Evolutionary conservation across 768 basidiomycete genomes (phyloP), one percentile per base, ranked within the genome.

Genomic region (Leccinum longicurvipes): DNA sequence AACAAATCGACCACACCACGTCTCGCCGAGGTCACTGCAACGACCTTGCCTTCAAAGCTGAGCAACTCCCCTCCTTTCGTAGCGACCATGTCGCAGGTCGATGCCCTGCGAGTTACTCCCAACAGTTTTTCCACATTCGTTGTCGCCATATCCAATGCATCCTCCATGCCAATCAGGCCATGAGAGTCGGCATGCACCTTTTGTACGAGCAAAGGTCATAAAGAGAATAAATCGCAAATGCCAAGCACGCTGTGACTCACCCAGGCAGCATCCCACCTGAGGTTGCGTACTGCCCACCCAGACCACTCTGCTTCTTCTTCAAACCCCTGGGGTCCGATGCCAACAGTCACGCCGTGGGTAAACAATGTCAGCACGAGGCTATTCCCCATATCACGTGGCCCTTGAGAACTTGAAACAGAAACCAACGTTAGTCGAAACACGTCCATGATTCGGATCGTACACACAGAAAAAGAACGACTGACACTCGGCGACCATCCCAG

Each of bases 231-330:
- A 31, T 45, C 44, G 6, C 14, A 27, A 9, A 1, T 73, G 79
- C 46, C n/a, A n/a, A n/a, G n/a, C n/a, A n/a, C n/a, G n/a, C n/a
- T n/a, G n/a, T n/a, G 50, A 88, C 95, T 88, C 94, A 97, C 97
- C 96, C 98, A 53, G 88, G 82, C 68, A 89, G 72, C 67, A 82
- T 98, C 68, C 98, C 95, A 71, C 85, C 39, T 94, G 91, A 52
- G 89, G 88, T 60, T 92, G 88, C 6, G 94, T 91, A 48, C 97
- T 77, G 52, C 98, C 77, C 56, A 98, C 76, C 53, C 93, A 79
- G 69, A 95, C n/a, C n/a, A n/a, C n/a, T n/a, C n/a, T n/a, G n/a
- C n/a, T 89, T 60, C 80, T 85, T 46, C 80, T 78, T 14, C 67
- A 77, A 50, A 71, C 1, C 78, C 66, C 39, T 67, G 55, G 45